Conservation (phyloP, 257 asterid genomes). For the Nemophila menziesii region DNA sequence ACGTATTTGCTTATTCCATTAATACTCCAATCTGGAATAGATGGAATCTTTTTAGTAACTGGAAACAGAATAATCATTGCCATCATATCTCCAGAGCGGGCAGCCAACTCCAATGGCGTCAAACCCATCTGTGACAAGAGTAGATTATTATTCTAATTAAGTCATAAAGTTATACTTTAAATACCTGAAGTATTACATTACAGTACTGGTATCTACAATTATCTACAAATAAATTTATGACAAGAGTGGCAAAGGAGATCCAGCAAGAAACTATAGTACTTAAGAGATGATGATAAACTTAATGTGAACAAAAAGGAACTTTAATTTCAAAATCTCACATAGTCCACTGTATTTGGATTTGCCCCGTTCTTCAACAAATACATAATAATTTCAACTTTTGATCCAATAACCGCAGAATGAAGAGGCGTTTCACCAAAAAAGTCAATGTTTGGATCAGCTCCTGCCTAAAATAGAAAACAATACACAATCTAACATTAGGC, state of each 20-base stretch:
- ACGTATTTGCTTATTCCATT: constrained; percentile 9
- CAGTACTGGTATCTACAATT: no score
- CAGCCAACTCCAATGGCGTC: not conserved
- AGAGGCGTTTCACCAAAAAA: constrained; percentile 6
- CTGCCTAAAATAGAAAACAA: constrained; percentile 4
- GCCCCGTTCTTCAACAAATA: not conserved
- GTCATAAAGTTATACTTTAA: no score
- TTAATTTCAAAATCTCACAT: not conserved
- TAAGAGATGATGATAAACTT: not conserved
- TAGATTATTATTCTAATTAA: no score
- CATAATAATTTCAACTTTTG: constrained; percentile 1
- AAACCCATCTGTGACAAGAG: not conserved
- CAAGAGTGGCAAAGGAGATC: not conserved
- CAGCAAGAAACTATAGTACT: not conserved
- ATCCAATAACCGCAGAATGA: not conserved
- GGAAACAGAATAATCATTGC: constrained; percentile 15
- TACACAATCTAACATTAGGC: not conserved
- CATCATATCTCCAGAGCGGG: not conserved
- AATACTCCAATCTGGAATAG: constrained; percentile 23
- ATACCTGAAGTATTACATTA: not conserved
- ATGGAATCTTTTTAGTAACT: constrained; percentile 6
- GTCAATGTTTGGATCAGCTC: constrained; percentile 11
- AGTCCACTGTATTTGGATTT: constrained; percentile 7
- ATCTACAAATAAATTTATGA: no score
- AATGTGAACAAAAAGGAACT: not conserved